These are phyloP conservation scores for Capronia americana DNA, from an alignment of 2,329 filamentous ascomycete genomes.

Conservation along the genomic window DNA sequence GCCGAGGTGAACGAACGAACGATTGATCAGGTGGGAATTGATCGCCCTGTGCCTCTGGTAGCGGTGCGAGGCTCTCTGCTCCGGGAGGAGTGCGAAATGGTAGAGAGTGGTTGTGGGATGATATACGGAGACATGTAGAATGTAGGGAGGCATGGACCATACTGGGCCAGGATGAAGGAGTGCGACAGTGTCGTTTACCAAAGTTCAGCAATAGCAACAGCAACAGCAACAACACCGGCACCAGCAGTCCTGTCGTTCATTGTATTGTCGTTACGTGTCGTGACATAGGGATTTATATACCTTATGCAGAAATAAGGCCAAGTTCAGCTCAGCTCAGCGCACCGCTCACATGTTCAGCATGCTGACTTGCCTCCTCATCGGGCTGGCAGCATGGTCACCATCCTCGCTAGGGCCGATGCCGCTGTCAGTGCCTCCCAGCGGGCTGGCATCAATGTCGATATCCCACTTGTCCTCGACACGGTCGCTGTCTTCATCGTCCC, in stretches of 20 bases:
- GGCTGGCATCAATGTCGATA: constrained; percentile 78
- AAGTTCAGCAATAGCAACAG: not conserved
- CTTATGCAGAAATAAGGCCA: not conserved
- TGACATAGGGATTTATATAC: not conserved
- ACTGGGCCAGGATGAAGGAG: not conserved
- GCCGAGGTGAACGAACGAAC: not conserved
- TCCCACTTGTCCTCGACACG: constrained; percentile 75
- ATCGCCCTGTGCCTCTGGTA: not conserved
- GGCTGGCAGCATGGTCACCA: constrained; percentile 59
- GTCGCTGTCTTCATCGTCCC: constrained; percentile 47
- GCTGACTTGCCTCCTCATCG: constrained; percentile 75
- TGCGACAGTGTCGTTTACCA: not conserved
- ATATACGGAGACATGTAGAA: not conserved
- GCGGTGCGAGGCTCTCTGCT: too few species aligned
- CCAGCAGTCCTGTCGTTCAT: not conserved
- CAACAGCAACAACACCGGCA: not conserved
- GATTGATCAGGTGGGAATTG: not conserved
- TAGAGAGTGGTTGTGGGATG: too few species aligned
- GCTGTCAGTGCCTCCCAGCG: constrained; percentile 51
- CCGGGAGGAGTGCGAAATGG: too few species aligned
- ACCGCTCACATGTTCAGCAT: constrained; percentile 65
- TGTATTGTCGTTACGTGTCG: constrained; percentile 7
- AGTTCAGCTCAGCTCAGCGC: not conserved
- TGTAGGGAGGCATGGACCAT: not conserved
- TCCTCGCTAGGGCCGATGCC: constrained; percentile 69